Evolutionary conservation across 2,329 filamentous ascomycete species (phyloP).

Genomic region (Pseudogymnoascus sp.): DNA sequence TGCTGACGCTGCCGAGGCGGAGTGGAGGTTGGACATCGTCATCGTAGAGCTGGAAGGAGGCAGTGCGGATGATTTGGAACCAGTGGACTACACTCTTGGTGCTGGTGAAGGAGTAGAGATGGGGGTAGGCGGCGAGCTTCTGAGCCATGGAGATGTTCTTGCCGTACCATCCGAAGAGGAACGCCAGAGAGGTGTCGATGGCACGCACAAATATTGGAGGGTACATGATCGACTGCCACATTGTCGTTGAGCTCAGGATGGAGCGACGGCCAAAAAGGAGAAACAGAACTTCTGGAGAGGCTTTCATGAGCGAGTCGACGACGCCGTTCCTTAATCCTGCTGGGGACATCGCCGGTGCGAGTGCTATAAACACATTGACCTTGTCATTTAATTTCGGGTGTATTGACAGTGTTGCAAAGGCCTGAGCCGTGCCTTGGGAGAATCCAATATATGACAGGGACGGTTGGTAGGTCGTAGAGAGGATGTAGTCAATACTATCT

Average conservation of each 20-base stretch:
- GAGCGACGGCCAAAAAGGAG: constrained; percentile 86
- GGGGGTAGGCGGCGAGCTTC: constrained; percentile 90
- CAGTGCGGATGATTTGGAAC: constrained; percentile 98
- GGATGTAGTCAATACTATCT: constrained; percentile 84
- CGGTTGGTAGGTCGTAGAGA: constrained; percentile 70
- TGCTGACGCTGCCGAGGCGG: constrained; percentile 59
- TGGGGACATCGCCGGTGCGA: constrained; percentile 94
- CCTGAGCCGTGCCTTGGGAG: constrained; percentile 92
- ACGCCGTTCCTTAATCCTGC: constrained; percentile 83
- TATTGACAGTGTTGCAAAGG: constrained; percentile 86
- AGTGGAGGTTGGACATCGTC: constrained; percentile 80
- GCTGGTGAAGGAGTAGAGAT: constrained; percentile 93
- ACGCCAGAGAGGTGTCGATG: constrained; percentile 72
- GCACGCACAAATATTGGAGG: constrained; percentile 84
- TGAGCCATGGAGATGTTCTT: constrained; percentile 77
- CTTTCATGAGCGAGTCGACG: constrained; percentile 87
- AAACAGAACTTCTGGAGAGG: constrained; percentile 85
- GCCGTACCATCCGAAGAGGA: constrained; percentile 85
- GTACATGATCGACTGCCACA: constrained; percentile 96
- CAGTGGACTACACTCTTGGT: constrained; percentile 97
- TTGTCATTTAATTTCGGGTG: constrained; percentile 88
- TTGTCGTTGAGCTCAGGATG: constrained; percentile 84
- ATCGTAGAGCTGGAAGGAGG: constrained; percentile 97
- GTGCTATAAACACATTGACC: constrained; percentile 89
- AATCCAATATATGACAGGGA: constrained; percentile 95